These are phyloP conservation scores for Mucuna pruriens DNA, from an alignment of 306 rosid species.

Conservation along the genomic window DNA sequence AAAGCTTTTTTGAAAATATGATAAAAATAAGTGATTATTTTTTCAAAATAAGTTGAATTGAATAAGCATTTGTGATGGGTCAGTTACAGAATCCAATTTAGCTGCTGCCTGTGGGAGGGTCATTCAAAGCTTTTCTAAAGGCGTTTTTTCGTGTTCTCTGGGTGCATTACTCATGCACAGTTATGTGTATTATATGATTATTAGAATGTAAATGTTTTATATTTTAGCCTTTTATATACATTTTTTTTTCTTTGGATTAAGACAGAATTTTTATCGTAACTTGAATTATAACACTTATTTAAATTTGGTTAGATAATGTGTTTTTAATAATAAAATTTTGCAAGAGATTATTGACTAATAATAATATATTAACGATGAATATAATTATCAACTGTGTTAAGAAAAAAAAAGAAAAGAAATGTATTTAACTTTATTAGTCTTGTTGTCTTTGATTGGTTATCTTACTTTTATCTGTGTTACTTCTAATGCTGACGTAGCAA, in stretches of 20 bases:
- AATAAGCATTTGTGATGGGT: neutral
- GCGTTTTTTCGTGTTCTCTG: too few relatives aligned
- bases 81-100: neutral
- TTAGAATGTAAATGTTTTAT: neutral
- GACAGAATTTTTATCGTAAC: neutral
- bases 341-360: neutral
- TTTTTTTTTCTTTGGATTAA: neutral
- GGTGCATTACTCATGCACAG: too few relatives aligned
- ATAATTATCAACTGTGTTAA: neutral
- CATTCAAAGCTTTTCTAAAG: too few relatives aligned
- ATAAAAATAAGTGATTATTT: neutral
- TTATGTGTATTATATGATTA: too few relatives aligned
- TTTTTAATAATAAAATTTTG: neutral
- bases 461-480: neutral
- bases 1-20: neutral
- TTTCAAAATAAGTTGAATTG: neutral
- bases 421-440: neutral
- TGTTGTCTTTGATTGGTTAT: neutral
- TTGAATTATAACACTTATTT: neutral
- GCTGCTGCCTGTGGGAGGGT: too few relatives aligned
- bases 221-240: neutral
- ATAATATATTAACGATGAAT: neutral
- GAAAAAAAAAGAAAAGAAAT: too few relatives aligned
- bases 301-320: neutral
- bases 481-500: too few relatives aligned